Evolutionary conservation across 768 basidiomycete genomes (phyloP), one percentile per base, ranked within the genome.

Genomic region (Boletellus ananas): DNA sequence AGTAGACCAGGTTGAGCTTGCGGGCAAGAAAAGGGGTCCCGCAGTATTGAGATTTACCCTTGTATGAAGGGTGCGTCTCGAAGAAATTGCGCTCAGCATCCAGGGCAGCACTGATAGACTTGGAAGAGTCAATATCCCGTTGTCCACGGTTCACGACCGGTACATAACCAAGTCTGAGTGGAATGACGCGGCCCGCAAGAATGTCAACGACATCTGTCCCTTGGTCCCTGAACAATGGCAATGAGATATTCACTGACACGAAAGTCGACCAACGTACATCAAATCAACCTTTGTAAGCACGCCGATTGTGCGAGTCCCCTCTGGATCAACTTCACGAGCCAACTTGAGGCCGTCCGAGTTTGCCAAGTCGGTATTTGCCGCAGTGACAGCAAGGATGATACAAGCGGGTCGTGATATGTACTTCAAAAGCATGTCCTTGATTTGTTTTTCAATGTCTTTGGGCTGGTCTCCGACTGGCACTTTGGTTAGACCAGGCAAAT

Each of bases 191-290:
- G 9, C 96, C 95, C 4, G 96, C 96, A 42, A 99, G 83, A 66
- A 99, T 98, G 69, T 99, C 96, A 25, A 99, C 94, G 33, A 99
- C 96, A 67, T 99, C 95, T 6, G 95, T 98, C 47, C 96, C 96
- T 62, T 79, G 80, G 74, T 99, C 95, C 92, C 92, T 95, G 51
- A 51, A 45, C 56, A n/a, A 34, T 7, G 25, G 9, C 31, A n/a
- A 25, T 64, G 25, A 64, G 47, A 48, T 7, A 36, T 18, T 14
- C 27, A 21, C 27, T 36, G 4, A 33, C 1, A 34, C 1, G 12
- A 51, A 21, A 36, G 17, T 27, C 18, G 42, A 39, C 50, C 45
- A 4, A 79, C 90, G 59, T 59, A 94, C 96, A 99, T 99, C 56
- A 99, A 75, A 70, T 99, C 96, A 45, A 98, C 89, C 71, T 99